These are phyloP conservation scores for Orychophragmus violaceus DNA, from an alignment of 345 rosid species.

Conservation along the genomic window DNA sequence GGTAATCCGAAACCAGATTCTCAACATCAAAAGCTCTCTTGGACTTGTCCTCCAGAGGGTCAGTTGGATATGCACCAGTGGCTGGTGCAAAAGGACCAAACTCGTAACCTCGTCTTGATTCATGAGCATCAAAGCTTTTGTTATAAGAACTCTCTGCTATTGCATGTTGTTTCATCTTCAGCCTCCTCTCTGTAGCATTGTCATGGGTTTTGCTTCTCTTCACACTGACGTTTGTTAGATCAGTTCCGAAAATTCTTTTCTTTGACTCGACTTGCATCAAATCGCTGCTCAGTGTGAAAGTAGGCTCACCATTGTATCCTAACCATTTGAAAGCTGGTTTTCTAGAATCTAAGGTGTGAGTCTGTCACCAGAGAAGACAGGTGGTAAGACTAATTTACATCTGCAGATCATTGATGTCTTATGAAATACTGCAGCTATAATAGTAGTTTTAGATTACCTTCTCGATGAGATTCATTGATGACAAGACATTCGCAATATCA, in stretches of 20 bases:
- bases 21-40: conserved; percentile 47
- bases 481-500: conserved; percentile 81
- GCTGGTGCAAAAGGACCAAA: conserved; percentile 84
- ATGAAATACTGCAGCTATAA: background rate
- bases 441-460: conserved; percentile 40
- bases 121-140: conserved; percentile 30
- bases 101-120: conserved; percentile 39
- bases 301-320: conserved; percentile 48
- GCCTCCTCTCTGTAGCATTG: conserved; percentile 14
- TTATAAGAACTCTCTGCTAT: conserved; percentile 35
- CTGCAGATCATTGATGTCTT: background rate
- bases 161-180: conserved; percentile 34
- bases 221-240: conserved; percentile 48
- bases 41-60: conserved; percentile 23
- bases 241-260: conserved; percentile 74
- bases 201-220: conserved; percentile 44
- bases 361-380: conserved; percentile 37
- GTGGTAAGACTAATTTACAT: background rate
- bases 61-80: conserved; percentile 18
- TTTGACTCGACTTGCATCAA: conserved; percentile 35
- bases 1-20: conserved; percentile 46
- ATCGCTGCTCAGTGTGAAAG: conserved; percentile 30
- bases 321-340: conserved; percentile 92
- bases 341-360: conserved; percentile 69
- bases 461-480: conserved; percentile 83